phyloP scores from a whole-genome alignment of 169 alveolate species.

The Cystoisospora suis region DNA sequence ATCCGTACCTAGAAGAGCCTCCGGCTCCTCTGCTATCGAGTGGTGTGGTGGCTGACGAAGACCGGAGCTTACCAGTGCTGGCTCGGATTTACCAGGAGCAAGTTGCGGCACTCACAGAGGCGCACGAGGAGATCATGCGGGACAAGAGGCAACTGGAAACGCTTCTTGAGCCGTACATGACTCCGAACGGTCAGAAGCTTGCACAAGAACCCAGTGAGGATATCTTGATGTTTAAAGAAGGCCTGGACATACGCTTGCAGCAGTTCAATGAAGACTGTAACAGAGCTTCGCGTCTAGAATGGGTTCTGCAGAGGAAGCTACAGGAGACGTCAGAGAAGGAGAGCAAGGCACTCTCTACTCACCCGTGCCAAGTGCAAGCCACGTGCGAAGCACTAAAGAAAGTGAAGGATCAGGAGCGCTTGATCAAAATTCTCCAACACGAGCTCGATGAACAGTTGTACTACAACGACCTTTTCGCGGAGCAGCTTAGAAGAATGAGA shows the following conservation, averaged over 20 bases:
- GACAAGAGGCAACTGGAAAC: background rate
- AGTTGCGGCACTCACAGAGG: background rate
- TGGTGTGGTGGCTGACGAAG: slow-evolving; percentile 18
- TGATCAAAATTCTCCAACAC: background rate
- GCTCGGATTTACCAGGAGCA: background rate
- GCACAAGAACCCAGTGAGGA: slow-evolving; percentile 8
- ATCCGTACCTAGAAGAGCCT: background rate
- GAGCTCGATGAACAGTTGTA: slow-evolving; percentile 12
- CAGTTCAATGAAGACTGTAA: slow-evolving; percentile 17
- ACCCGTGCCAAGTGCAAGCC: slow-evolving; percentile 16
- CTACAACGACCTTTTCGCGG: background rate
- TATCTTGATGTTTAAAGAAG: background rate
- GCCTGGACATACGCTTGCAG: slow-evolving; percentile 17
- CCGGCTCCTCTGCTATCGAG: background rate
- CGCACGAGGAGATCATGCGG: slow-evolving; percentile 23
- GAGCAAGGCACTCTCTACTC: background rate
- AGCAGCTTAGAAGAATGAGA: slow-evolving; percentile 8
- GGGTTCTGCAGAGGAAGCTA: slow-evolving; percentile 11
- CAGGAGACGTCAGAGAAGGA: background rate
- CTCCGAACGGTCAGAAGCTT: background rate
- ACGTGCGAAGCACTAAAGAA: slow-evolving; percentile 30
- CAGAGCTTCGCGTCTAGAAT: slow-evolving; percentile 1
- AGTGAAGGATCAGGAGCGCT: slow-evolving; percentile 6
- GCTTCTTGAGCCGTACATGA: background rate
- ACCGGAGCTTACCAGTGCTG: background rate